Evolutionary conservation across 2,329 filamentous ascomycete species (phyloP).

Genomic region (Cordyceps tenuipes): DNA sequence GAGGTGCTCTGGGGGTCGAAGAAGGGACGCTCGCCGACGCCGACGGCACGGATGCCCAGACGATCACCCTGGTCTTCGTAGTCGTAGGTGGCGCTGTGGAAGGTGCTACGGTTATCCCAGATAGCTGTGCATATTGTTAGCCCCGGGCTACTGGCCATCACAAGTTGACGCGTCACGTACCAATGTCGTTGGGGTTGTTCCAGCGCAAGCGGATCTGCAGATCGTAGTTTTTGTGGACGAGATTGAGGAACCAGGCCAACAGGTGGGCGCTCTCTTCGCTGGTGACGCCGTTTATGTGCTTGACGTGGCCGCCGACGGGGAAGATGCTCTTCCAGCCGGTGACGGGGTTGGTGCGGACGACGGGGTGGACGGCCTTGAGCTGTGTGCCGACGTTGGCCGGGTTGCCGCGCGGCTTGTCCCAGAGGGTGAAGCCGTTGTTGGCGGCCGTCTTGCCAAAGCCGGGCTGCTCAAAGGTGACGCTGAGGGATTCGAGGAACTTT

Average conservation of each 20-base stretch:
- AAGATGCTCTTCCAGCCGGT: constrained; percentile 51
- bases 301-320: constrained; percentile 41
- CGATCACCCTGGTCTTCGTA: constrained; percentile 40
- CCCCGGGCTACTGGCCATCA: neutral
- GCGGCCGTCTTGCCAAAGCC: constrained; percentile 41
- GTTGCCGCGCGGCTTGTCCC: constrained; percentile 36
- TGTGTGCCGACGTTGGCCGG: constrained; percentile 41
- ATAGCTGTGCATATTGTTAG: constrained; percentile 31
- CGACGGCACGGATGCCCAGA: constrained; percentile 40
- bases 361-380: constrained; percentile 43
- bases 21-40: constrained; percentile 46
- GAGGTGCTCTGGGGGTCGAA: constrained; percentile 36
- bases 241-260: constrained; percentile 42
- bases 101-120: constrained; percentile 51
- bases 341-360: constrained; percentile 49
- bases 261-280: constrained; percentile 39
- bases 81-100: constrained; percentile 46
- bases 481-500: constrained; percentile 50
- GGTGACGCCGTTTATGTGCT: constrained; percentile 41
- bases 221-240: constrained; percentile 48
- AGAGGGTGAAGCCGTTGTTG: constrained; percentile 35
- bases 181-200: constrained; percentile 36
- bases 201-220: constrained; percentile 42
- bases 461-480: constrained; percentile 44
- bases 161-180: constrained; percentile 14